Evolutionary conservation across 331 rosid species (phyloP).

Genomic region (Pyracantha coccinea): DNA sequence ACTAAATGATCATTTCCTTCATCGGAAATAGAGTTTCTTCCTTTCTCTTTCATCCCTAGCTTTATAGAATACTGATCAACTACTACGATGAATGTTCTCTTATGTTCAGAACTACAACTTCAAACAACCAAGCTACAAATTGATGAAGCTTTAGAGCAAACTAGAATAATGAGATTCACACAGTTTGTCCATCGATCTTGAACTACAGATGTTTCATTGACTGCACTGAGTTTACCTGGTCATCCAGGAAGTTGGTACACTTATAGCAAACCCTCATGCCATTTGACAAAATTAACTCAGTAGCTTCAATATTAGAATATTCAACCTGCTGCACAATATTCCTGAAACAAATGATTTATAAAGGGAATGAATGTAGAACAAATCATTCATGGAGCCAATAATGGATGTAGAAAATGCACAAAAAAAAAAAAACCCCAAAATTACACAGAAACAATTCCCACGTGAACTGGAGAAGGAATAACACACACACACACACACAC

Average conservation of each 20-base stretch:
- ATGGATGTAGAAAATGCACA: background rate
- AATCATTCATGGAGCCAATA: background rate
- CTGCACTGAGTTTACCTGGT: conserved; percentile 54
- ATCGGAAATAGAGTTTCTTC: background rate
- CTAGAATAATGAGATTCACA: background rate
- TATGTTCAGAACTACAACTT: background rate
- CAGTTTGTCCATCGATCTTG: background rate
- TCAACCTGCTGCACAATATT: conserved; percentile 58
- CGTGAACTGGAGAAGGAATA: background rate
- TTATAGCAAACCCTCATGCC: conserved; percentile 93
- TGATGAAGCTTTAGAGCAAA: background rate
- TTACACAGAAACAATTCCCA: background rate
- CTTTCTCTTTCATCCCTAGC: background rate
- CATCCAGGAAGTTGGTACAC: conserved; percentile 85
- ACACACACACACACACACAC: background rate
- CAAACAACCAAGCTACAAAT: background rate
- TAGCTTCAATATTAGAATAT: conserved; percentile 74
- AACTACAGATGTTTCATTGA: conserved; percentile 17
- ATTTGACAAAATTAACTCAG: conserved; percentile 79
- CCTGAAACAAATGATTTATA: conserved; percentile 34
- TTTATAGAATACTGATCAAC: background rate
- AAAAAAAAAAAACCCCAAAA: background rate
- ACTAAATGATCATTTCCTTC: background rate
- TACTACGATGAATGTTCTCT: background rate
- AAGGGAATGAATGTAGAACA: background rate